phyloP scores from a whole-genome alignment of 2,329 filamentous ascomycete genomes.

The Pseudogymnoascus sp. region DNA sequence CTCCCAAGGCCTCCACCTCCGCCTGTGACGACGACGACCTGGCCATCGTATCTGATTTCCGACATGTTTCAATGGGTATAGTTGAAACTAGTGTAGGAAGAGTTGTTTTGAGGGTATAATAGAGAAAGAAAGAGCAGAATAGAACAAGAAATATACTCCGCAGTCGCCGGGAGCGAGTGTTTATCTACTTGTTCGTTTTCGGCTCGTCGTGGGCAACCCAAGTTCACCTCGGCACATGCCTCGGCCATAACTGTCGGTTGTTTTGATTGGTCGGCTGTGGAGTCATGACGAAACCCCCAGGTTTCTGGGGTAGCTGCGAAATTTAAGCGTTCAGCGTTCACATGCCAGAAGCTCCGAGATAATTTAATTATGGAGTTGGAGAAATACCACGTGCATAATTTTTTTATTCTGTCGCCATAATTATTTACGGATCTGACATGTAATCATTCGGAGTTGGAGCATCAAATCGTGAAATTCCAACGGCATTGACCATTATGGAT shows the following conservation, averaged over 20 bases:
- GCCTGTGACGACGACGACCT: constrained; percentile 85
- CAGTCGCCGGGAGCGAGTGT: not conserved
- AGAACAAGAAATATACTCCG: constrained; percentile 1
- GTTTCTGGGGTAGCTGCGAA: constrained; percentile 1
- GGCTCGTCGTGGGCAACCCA: not conserved
- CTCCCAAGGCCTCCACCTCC: no score
- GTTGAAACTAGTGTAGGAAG: not conserved
- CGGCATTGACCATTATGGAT: not conserved
- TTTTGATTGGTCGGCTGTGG: constrained; percentile 2
- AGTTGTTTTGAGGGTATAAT: constrained; percentile 6
- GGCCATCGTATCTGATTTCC: constrained; percentile 71
- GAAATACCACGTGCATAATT: constrained; percentile 1
- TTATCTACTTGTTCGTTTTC: constrained; percentile 9
- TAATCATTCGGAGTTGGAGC: not conserved
- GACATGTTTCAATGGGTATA: constrained; percentile 38
- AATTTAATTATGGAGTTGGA: not conserved
- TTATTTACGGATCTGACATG: not conserved
- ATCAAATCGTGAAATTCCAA: not conserved
- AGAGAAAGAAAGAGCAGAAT: constrained; percentile 5
- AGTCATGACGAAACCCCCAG: not conserved
- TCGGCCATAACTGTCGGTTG: not conserved
- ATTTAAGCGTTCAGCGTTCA: constrained; percentile 6
- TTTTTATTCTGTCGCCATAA: not conserved
- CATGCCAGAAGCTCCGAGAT: constrained; percentile 7
- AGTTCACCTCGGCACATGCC: constrained; percentile 10